These are phyloP conservation scores for Tolypocladium capitatum DNA, from an alignment of 2,329 filamentous ascomycete genomes.

Conservation along the genomic window DNA sequence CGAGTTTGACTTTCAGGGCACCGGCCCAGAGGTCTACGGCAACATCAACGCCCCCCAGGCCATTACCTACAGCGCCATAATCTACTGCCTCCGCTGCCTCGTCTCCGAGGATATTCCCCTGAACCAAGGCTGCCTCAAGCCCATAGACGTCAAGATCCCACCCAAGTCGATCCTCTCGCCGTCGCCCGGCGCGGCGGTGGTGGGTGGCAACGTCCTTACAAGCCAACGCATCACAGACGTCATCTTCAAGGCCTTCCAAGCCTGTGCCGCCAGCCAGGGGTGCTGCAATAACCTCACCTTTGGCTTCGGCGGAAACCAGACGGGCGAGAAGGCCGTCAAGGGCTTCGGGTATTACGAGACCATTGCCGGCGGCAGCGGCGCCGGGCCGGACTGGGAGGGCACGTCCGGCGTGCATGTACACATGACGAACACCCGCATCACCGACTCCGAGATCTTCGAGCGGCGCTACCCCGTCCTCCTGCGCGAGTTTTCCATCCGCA, in stretches of 20 bases:
- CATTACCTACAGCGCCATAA: conserved; percentile 46
- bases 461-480: conserved; percentile 56
- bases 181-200: conserved; percentile 64
- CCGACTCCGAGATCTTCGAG: conserved; percentile 69
- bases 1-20: conserved; percentile 39
- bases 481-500: conserved; percentile 52
- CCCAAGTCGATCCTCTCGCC: conserved; percentile 61
- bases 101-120: conserved; percentile 73
- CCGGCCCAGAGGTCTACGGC: conserved; percentile 16
- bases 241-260: conserved; percentile 66
- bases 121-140: conserved; percentile 73
- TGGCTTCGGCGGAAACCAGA: conserved; percentile 61
- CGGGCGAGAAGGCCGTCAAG: conserved; percentile 23
- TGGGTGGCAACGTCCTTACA: conserved; percentile 73
- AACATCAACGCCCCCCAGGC: conserved; percentile 21
- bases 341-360: conserved; percentile 85
- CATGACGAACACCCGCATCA: conserved; percentile 84
- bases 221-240: conserved; percentile 73
- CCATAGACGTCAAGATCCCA: conserved; percentile 63
- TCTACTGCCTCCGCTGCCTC: conserved; percentile 71
- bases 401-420: conserved; percentile 68
- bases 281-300: conserved; percentile 80
- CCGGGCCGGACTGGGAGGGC: conserved; percentile 60
- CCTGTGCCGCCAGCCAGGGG: conserved; percentile 67
- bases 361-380: conserved; percentile 65